Evolutionary conservation across 345 rosid genomes (phyloP), one percentile per base, ranked within the genome.

Genomic region (Noccaea bulbosa): DNA sequence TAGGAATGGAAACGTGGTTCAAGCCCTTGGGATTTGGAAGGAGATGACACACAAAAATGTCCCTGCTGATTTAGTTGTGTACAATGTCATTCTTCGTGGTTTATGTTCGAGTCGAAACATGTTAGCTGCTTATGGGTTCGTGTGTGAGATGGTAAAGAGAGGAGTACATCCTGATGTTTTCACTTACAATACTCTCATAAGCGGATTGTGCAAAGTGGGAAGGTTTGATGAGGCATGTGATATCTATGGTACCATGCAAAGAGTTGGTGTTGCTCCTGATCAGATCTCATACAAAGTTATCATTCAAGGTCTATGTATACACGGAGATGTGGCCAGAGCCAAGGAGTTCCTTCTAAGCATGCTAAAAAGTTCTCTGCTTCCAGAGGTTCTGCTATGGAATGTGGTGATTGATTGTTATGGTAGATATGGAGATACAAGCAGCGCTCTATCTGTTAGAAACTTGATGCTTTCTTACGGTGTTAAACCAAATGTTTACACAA

Each of bases 61-160:
- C 27, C 70, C 65, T 63, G 37, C 77, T 24, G 92, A 88, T 78
- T 68, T 74, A 46, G 75, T 83, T 58, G 74, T 81, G 43, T 90
- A 85, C 71, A 88, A 88, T 79, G 92, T 85, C 74, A 79, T 85
- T 50, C 83, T 90, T 70, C 80, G 81, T 75, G 97, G 97, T 40
- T 80, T 83, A 40, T 75, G 83, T 73, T 78, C 63, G 65, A 77
- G 67, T 65, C 61, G 70, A 60, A 70, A 83, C 53, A 71, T 74
- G 56, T 75, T 56, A 14, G 79, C 48, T 77, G 90, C 89, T 22
- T 81, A 73, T 81, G 74, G 68, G 46, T 79, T 77, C 64, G 53
- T 80, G 47, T 80, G 89, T 71, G 81, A 83, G 66, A 88, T 91
- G 92, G 76, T 86, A 20, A 91, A 88, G 74, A 84, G 69, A 51